Base-by-base conservation (phyloP, 306 rosid genomes). In the Acacia acuminata region DNA sequence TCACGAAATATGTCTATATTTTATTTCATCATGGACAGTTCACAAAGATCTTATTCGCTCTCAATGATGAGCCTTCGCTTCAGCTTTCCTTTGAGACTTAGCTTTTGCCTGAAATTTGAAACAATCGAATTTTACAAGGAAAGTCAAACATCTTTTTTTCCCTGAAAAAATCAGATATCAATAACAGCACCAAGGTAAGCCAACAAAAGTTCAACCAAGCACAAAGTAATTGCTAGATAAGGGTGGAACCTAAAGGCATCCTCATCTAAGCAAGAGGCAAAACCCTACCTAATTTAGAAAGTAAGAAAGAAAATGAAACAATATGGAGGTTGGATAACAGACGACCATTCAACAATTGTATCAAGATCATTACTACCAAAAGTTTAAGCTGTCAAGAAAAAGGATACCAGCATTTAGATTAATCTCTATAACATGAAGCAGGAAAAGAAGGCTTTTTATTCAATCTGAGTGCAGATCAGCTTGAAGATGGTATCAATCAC, bases 41-140 rank as follows among this genome's bases (percentile, higher is more conserved):
- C 42, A 30, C 22, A 55, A 5, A 20, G 19, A 76, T 64, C 81
- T 51, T 83, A 85, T 80, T 8, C 60, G 50, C 81, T 82, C 87
- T 91, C 83, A 94, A 90, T 93, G 98, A 84, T 89, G 97, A 86
- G 91, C 84, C 85, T 90, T 90, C 40, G 87, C 88, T 73, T 83
- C 92, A 40, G 88, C 89, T 84, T 91, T 91, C 82, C 84, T 30
- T 9, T 89, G 98, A 75, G 92, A 92, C 79, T 93, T 93, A 8
- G 97, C 97, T 88, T 95, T 92, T 55, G 96, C 93, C 98, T 95
- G 93, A 76, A 69, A 73, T 67, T 58, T 66, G 76, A 77, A 55
- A 67, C 43, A 69, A 27, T 22, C 14, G 61, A 20, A 20, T 32
- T 66, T 16, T 14, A 63, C 1, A 66, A 13, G 71, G 24, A 36